These are phyloP conservation scores for Fusarium fujikuroi DNA, from an alignment of 2,329 filamentous ascomycete species.

Conservation along the genomic window DNA sequence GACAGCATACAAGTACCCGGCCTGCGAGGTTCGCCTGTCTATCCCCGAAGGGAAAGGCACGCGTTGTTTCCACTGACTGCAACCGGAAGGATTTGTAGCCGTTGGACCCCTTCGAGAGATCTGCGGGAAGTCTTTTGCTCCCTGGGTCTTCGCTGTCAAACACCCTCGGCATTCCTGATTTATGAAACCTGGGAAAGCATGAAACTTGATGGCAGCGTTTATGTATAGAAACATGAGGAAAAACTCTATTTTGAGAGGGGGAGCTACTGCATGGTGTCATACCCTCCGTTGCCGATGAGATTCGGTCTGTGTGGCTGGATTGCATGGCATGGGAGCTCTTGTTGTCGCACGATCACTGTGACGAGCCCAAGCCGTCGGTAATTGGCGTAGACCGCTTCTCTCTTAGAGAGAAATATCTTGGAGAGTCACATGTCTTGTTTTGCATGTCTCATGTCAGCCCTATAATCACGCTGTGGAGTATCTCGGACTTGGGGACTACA, in stretches of 20 bases:
- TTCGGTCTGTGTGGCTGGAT: neutral
- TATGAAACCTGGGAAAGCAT: slow-evolving; percentile 8
- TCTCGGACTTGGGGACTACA: neutral
- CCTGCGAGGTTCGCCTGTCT: neutral
- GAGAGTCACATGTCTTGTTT: slow-evolving; percentile 11
- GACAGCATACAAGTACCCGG: slow-evolving; percentile 32
- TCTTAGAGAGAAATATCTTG: neutral
- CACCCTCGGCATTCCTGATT: slow-evolving; percentile 18
- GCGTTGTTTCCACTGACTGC: slow-evolving; percentile 3
- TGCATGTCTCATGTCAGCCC: slow-evolving; percentile 30
- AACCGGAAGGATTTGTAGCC: slow-evolving; percentile 20
- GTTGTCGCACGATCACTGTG: neutral
- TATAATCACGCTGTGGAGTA: slow-evolving; percentile 20
- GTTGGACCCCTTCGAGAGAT: neutral
- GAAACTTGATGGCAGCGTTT: slow-evolving; percentile 1
- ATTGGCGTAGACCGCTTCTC: slow-evolving; percentile 3
- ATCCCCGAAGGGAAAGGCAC: slow-evolving; percentile 4
- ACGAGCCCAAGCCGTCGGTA: neutral
- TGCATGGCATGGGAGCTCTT: neutral
- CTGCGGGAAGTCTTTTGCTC: neutral
- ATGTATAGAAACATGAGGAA: neutral
- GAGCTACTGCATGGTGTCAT: neutral
- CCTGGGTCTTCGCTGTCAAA: neutral
- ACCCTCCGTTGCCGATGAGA: neutral
- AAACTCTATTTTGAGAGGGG: neutral